Evolutionary conservation across 192 early-diverging fungal species (phyloP), one percentile per base, ranked within the genome.

Genomic region (Spinellus fusiger): DNA sequence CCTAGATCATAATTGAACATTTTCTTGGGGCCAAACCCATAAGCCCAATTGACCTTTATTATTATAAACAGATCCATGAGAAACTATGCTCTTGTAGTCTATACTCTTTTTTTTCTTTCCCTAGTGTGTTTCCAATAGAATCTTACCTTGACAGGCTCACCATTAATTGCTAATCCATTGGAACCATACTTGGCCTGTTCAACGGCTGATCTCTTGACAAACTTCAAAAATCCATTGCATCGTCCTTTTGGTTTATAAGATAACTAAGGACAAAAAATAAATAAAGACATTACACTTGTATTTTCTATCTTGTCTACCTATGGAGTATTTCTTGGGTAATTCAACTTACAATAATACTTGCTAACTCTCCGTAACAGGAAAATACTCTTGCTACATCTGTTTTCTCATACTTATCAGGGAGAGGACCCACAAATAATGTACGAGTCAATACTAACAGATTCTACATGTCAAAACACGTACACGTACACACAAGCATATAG

Each of bases 11-110:
- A 68, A 56, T 65, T 64, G 54, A 73, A 73, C 12, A 58, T 55
- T 46, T 49, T 56, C 35, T 69, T 68, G 23, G 72, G 72, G 16
- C 72, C 72, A 60, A 73, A 73, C 1, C 72, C 66, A 62, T 54
- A 73, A 15, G 72, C 72, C 72, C 72, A 73, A 23, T 68, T 64
- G 47, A 73, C 62, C 56, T 38, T 16, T 47, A 20, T 3, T 40
- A 58, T 58, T 55, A 34, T 38, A 5, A 28, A 18, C 16, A 58
- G 4, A 5, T n/a, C 54, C 40, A 59, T 35, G n/a, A n/a, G n/a
- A 37, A 6, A 49, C 48, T 49, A 16, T 25, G 6, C 48, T 6
- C 18, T 18, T 49, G 15, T 49, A 22, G 48, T 25, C 6, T 25
- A 49, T 16, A 6, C 25, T 5, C 8, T 38, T 18, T 6, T 44